Conservation (phyloP, 345 rosid genomes). For the Eucalyptus virginea region DNA sequence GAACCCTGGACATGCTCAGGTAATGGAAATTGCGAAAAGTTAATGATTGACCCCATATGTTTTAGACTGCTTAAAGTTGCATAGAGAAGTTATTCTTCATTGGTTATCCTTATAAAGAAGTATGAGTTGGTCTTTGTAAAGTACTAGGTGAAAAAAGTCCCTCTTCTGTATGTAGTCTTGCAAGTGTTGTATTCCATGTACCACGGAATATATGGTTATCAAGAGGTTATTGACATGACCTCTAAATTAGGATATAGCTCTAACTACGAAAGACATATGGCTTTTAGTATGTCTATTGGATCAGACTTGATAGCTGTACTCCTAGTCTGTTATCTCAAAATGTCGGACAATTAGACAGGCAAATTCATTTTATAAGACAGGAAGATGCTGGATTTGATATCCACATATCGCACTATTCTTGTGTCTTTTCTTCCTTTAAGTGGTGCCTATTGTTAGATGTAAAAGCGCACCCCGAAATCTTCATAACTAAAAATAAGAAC, state of each 20-base stretch:
- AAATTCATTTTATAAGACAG: background rate
- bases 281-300: background rate
- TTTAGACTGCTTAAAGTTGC: background rate
- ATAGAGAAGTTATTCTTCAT: background rate
- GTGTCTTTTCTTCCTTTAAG: background rate
- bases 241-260: background rate
- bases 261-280: background rate
- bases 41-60: background rate
- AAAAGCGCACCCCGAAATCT: no score
- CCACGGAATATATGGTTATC: background rate
- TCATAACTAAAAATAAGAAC: no score
- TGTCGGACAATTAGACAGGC: background rate
- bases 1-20: slow-evolving; percentile 14
- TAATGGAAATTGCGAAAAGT: background rate
- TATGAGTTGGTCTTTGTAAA: background rate
- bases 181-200: background rate
- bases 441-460: background rate
- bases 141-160: background rate
- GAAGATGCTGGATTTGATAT: background rate
- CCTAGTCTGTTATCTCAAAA: background rate
- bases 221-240: background rate
- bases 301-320: background rate
- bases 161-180: background rate
- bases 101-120: background rate
- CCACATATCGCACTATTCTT: background rate